These are phyloP conservation scores for Hypoxylon sp. DNA, from an alignment of 2,329 filamentous ascomycete genomes.

Conservation along the genomic window DNA sequence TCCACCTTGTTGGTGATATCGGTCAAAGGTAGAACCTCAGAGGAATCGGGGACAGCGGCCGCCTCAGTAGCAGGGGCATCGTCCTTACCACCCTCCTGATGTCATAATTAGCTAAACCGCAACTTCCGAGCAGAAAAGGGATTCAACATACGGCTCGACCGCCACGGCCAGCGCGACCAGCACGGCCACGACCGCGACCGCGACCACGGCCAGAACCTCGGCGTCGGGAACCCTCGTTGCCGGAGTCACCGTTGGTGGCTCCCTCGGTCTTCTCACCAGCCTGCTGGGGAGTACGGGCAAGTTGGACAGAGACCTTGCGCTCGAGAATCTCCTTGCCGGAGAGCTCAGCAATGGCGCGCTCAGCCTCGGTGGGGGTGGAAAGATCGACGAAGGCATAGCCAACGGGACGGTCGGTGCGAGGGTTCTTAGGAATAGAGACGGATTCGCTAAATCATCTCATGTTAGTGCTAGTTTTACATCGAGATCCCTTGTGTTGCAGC, in stretches of 20 bases:
- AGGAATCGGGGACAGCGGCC: conserved; percentile 60
- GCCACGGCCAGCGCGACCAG: conserved; percentile 73
- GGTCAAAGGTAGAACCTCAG: conserved; percentile 65
- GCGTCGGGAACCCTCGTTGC: conserved; percentile 74
- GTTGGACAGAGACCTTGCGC: conserved; percentile 98
- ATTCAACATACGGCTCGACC: conserved; percentile 63
- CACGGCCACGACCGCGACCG: conserved; percentile 74
- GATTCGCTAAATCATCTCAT: conserved; percentile 78
- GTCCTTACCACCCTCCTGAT: conserved; percentile 61
- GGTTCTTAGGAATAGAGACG: conserved; percentile 99
- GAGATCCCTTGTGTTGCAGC: conserved; percentile 3
- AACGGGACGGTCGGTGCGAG: conserved; percentile 96
- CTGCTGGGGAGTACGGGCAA: conserved; percentile 95
- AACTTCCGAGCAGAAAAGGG: not conserved
- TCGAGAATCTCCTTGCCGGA: conserved; percentile 98
- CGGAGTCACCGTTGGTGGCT: conserved; percentile 77
- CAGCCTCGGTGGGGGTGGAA: conserved; percentile 91
- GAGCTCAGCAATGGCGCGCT: conserved; percentile 93
- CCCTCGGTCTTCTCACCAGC: conserved; percentile 80
- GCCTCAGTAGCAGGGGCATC: conserved; percentile 59
- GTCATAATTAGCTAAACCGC: conserved; percentile 35
- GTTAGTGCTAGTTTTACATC: conserved; percentile 31
- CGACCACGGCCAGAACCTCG: conserved; percentile 73
- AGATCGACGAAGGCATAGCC: conserved; percentile 99
- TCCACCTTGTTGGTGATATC: conserved; percentile 68